Evolutionary conservation across 306 rosid genomes (phyloP).

Genomic region (Lagenaria siceraria): DNA sequence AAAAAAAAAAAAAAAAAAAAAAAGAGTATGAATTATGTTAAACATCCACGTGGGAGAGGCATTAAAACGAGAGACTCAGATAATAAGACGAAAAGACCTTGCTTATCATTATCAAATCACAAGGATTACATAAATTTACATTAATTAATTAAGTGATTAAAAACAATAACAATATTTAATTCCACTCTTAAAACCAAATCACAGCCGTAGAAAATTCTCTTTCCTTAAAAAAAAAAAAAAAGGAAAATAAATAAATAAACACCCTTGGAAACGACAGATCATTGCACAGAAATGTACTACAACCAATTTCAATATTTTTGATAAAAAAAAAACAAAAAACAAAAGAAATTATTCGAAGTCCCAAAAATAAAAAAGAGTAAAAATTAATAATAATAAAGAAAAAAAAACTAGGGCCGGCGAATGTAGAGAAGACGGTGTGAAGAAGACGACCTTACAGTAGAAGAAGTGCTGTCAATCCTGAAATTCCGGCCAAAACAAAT

Average conservation of each 20-base stretch:
- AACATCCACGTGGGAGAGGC: neutral
- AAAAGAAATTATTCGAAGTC: neutral
- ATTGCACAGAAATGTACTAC: neutral
- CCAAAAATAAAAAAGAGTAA: neutral
- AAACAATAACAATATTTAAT: neutral
- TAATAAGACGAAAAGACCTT: neutral
- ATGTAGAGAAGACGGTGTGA: neutral
- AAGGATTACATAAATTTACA: neutral
- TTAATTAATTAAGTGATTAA: conserved; percentile 1
- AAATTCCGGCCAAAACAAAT: conserved; percentile 1
- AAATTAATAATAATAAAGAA: neutral
- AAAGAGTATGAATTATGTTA: neutral
- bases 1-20: too few relatives aligned
- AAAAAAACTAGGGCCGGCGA: neutral
- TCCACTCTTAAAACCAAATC: neutral
- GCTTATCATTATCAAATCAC: neutral
- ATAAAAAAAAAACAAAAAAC: neutral
- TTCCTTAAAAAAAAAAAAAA: neutral
- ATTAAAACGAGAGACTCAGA: neutral
- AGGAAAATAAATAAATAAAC: neutral
- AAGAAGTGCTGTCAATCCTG: conserved; percentile 5
- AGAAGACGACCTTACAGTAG: neutral
- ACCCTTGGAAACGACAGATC: neutral
- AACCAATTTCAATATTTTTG: neutral
- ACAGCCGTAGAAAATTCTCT: neutral